Conservation (phyloP, 1,284 basidiomycete species). For the Ceratobasidium sp. region DNA sequence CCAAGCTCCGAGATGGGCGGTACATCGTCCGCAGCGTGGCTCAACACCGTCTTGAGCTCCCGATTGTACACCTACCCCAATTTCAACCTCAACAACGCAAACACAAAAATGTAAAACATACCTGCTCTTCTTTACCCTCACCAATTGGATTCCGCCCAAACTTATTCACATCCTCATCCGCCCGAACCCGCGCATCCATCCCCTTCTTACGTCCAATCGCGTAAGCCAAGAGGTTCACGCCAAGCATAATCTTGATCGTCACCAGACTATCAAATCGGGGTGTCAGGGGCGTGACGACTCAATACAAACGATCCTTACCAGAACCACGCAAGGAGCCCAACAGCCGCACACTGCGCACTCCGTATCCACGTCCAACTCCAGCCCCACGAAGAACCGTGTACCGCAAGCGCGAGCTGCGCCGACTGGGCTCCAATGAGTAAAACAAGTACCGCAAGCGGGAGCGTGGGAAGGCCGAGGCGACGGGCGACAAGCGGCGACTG, state of each 20-base stretch:
- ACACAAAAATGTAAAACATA: slow-evolving; percentile 54
- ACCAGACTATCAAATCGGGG: slow-evolving; percentile 66
- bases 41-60: slow-evolving; percentile 76
- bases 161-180: slow-evolving; percentile 80
- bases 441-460: slow-evolving; percentile 92
- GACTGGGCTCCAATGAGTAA: slow-evolving; percentile 90
- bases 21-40: slow-evolving; percentile 75
- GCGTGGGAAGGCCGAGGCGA: slow-evolving; percentile 90
- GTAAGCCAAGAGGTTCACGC: slow-evolving; percentile 85
- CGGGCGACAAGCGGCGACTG: slow-evolving; percentile 95
- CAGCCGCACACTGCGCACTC: slow-evolving; percentile 71
- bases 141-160: slow-evolving; percentile 88
- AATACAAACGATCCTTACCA: slow-evolving; percentile 64
- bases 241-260: slow-evolving; percentile 87
- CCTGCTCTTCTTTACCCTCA: slow-evolving; percentile 85
- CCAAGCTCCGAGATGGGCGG: slow-evolving; percentile 75
- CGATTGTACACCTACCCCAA: slow-evolving; percentile 75
- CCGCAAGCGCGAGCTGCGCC: slow-evolving; percentile 53
- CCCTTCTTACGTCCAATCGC: slow-evolving; percentile 78
- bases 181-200: slow-evolving; percentile 75
- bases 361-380: slow-evolving; percentile 59
- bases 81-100: background rate
- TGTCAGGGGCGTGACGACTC: background rate
- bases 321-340: slow-evolving; percentile 79
- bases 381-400: slow-evolving; percentile 56